These are phyloP conservation scores for Fraxinus xanthoxyloides DNA, from an alignment of 305 asterid genomes.

Conservation along the genomic window DNA sequence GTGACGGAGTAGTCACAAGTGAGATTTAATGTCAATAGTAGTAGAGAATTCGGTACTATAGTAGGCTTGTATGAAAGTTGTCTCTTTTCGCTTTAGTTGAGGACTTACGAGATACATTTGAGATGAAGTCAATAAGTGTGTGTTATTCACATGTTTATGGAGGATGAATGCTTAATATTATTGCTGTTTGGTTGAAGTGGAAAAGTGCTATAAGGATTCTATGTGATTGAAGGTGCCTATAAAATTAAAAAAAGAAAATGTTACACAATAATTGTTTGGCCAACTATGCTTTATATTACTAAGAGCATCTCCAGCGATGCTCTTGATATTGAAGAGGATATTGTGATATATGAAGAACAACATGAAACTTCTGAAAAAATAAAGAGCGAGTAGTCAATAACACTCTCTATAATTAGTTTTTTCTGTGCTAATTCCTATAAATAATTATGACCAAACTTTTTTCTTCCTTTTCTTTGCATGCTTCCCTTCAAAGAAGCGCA, in stretches of 20 bases:
- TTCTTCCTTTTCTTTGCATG: not conserved
- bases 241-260: not conserved
- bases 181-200: too few relatives aligned
- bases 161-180: not conserved
- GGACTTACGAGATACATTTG: not conserved
- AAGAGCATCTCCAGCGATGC: not conserved
- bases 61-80: not conserved
- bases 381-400: not conserved
- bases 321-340: not conserved
- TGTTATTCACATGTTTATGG: not conserved
- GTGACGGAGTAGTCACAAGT: not conserved
- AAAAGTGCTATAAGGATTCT: not conserved
- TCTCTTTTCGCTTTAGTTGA: not conserved
- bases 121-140: not conserved
- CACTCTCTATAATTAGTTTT: not conserved
- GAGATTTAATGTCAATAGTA: not conserved
- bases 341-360: not conserved
- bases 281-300: not conserved
- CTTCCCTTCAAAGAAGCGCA: not conserved
- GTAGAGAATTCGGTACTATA: not conserved
- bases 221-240: not conserved
- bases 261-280: not conserved
- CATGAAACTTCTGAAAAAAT: not conserved
- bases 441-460: not conserved
- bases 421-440: not conserved